Evolutionary conservation across 176 grass and related monocot species (phyloP).

Genomic region (Leersia perrieri): DNA sequence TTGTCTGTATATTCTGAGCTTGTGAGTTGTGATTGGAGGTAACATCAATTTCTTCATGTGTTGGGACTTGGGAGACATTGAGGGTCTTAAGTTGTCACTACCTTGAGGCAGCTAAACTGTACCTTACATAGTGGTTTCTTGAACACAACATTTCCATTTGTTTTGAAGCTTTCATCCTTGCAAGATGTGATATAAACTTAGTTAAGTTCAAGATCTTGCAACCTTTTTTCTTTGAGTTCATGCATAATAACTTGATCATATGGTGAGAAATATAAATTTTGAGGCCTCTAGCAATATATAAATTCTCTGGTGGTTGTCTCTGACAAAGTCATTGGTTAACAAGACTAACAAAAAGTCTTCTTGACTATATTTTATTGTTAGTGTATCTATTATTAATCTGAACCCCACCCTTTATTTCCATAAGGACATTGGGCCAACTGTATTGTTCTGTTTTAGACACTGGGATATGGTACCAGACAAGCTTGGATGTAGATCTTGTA

Average conservation of each 20-base stretch:
- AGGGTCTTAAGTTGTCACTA: not conserved
- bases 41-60: not conserved
- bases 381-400: not conserved
- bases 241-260: not conserved
- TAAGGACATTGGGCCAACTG: constrained; percentile 6
- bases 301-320: not conserved
- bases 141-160: not conserved
- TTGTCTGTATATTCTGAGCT: not conserved
- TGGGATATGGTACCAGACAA: not conserved
- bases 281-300: not conserved
- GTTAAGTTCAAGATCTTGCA: not conserved
- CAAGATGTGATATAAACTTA: not conserved
- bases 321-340: constrained; percentile 3
- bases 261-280: not conserved
- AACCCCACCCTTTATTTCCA: not conserved
- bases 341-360: not conserved
- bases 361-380: not conserved
- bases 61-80: not conserved
- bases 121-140: not conserved
- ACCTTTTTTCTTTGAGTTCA: not conserved
- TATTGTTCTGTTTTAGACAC: constrained; percentile 8
- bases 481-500: not conserved
- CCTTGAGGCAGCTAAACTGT: not conserved
- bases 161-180: not conserved
- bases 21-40: not conserved